phyloP scores from a whole-genome alignment of 2,329 filamentous ascomycete species.

The Cytospora paraplurivora region DNA sequence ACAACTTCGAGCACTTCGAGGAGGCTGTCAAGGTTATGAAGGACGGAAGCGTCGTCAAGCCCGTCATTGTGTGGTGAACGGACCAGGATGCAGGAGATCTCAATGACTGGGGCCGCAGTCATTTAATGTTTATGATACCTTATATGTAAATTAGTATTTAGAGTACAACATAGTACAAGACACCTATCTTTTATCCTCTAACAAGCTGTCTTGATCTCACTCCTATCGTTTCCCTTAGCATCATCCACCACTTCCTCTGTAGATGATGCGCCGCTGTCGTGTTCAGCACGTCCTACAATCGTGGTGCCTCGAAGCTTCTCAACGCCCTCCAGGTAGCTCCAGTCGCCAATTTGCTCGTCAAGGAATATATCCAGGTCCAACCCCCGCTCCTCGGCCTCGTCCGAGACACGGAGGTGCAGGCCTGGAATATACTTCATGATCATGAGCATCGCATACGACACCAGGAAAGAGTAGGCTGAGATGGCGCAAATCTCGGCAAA shows the following conservation, averaged over 20 bases:
- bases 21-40: conserved; percentile 29
- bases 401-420: conserved; percentile 54
- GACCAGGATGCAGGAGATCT: no score
- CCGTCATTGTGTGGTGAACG: conserved; percentile 30
- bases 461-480: conserved; percentile 55
- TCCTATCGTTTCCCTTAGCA: conserved; percentile 1
- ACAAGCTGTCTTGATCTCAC: conserved; percentile 7
- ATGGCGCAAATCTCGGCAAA: conserved; percentile 59
- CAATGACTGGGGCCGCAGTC: background rate
- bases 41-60: conserved; percentile 30
- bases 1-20: conserved; percentile 28
- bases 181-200: background rate
- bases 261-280: conserved; percentile 14
- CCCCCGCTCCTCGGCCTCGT: conserved; percentile 57
- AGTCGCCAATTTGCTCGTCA: conserved; percentile 44
- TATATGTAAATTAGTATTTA: background rate
- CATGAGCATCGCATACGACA: conserved; percentile 55
- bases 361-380: conserved; percentile 55
- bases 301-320: conserved; percentile 26
- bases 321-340: conserved; percentile 33
- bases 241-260: conserved; percentile 3
- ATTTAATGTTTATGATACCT: background rate
- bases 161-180: background rate
- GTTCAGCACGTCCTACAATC: conserved; percentile 8
- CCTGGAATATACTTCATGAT: conserved; percentile 61